Conservation (phyloP, 139 green algal genomes). For the Chlorella sp. region DNA sequence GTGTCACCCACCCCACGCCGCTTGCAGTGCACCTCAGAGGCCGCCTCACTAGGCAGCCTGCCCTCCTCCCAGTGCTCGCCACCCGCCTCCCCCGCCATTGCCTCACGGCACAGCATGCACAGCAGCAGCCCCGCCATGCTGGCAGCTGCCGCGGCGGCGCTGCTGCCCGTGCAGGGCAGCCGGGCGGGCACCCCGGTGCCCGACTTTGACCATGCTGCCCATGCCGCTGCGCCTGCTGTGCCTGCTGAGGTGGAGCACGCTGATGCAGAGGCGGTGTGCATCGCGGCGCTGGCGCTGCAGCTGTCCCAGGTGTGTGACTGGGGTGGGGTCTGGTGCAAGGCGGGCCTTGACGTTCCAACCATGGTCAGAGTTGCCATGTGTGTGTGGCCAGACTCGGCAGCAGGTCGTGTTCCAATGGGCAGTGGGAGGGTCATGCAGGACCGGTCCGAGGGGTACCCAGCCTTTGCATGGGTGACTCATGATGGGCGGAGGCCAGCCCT, state of each 20-base stretch:
- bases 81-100: background rate
- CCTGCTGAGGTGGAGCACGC: background rate
- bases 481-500: too few species aligned
- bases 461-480: background rate
- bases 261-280: background rate
- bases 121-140: background rate
- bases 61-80: background rate
- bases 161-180: background rate
- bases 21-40: background rate
- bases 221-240: background rate
- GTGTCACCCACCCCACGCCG: background rate
- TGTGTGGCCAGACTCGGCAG: too few species aligned
- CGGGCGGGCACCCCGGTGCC: background rate
- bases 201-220: background rate
- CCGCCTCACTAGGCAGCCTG: background rate
- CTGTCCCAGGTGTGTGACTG: background rate
- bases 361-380: too few species aligned
- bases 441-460: too few species aligned
- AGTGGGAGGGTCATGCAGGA: background rate
- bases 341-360: background rate
- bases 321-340: background rate
- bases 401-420: background rate
- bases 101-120: background rate
- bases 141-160: background rate
- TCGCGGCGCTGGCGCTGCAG: conserved; percentile 22